phyloP scores from a whole-genome alignment of 768 basidiomycete genomes.

The Clathrus columnatus region DNA sequence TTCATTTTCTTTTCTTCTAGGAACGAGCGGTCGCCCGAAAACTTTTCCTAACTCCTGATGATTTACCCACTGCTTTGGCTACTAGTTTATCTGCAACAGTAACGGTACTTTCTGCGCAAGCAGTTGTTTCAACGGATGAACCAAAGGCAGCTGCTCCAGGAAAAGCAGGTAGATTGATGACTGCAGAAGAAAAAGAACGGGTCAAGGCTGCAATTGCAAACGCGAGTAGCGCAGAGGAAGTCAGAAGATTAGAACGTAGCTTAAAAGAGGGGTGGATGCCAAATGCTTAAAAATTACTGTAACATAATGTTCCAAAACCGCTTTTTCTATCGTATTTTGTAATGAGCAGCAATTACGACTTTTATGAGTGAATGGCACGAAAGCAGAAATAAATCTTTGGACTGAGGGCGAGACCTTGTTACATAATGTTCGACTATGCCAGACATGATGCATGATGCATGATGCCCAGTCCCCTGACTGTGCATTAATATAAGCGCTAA shows the following conservation, averaged over 20 bases:
- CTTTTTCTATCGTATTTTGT: background rate
- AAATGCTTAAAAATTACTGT: constrained; percentile 42
- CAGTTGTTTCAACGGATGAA: constrained; percentile 62
- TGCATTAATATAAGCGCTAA: too few relatives aligned
- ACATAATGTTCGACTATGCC: too few relatives aligned
- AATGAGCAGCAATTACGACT: too few relatives aligned
- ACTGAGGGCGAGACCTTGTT: too few relatives aligned
- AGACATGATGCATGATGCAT: too few relatives aligned
- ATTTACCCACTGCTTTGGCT: constrained; percentile 70
- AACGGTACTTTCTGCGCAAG: constrained; percentile 56
- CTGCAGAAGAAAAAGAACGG: constrained; percentile 82
- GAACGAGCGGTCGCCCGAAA: constrained; percentile 69
- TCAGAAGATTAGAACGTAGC: constrained; percentile 72
- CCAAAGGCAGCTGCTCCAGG: constrained; percentile 51
- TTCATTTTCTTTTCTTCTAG: constrained; percentile 34
- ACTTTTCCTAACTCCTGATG: constrained; percentile 75
- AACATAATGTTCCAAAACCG: background rate
- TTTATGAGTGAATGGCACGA: too few relatives aligned
- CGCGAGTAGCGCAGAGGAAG: constrained; percentile 87
- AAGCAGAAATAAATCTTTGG: too few relatives aligned
- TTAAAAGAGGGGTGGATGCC: constrained; percentile 81
- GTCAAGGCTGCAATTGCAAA: constrained; percentile 82
- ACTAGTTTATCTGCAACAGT: constrained; percentile 68
- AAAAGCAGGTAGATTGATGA: constrained; percentile 82
- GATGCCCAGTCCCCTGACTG: too few relatives aligned